A percentile compares a stretch with the other conserved stretches of the same genome.
Evolutionary conservation across 306 rosid genomes (phyloP).

Genomic region (Castanopsis chinensis): DNA sequence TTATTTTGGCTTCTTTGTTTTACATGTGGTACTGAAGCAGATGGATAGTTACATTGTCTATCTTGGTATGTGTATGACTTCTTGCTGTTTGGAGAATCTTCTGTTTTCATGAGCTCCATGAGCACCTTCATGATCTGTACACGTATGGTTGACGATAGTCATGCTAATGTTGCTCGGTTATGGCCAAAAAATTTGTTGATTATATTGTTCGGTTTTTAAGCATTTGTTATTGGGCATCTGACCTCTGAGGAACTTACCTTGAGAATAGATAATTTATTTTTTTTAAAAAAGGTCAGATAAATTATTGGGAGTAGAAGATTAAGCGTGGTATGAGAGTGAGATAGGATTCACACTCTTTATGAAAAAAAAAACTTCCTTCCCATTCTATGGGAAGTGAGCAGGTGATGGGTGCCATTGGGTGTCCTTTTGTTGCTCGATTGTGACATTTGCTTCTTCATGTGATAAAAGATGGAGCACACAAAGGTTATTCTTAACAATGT

Average conservation of each 20-base stretch:
- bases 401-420: conserved; percentile 86
- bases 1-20: conserved; percentile 30
- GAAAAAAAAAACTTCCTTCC: conserved; percentile 51
- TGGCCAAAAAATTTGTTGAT: conserved; percentile 29
- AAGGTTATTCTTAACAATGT: conserved; percentile 87
- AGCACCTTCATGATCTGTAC: conserved; percentile 27
- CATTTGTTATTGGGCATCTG: conserved; percentile 22
- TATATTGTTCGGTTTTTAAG: conserved; percentile 26
- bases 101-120: conserved; percentile 40
- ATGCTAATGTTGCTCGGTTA: conserved; percentile 24
- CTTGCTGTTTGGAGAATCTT: conserved; percentile 33
- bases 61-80: conserved; percentile 32
- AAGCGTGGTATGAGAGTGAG: conserved; percentile 28
- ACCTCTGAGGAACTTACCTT: conserved; percentile 24
- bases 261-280: conserved; percentile 3
- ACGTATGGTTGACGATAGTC: conserved; percentile 35
- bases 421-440: conserved; percentile 83
- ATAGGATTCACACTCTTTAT: conserved; percentile 34
- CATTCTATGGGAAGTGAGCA: conserved; percentile 73
- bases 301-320: conserved; percentile 20
- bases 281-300: not conserved
- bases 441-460: conserved; percentile 93
- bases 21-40: conserved; percentile 36
- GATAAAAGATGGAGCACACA: conserved; percentile 96
- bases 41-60: conserved; percentile 33